Percentiles rank a stretch among this genome's conserved stretches.
Evolutionary conservation across 2,329 filamentous ascomycete genomes (phyloP).

Genomic region (Claviceps arundinis): DNA sequence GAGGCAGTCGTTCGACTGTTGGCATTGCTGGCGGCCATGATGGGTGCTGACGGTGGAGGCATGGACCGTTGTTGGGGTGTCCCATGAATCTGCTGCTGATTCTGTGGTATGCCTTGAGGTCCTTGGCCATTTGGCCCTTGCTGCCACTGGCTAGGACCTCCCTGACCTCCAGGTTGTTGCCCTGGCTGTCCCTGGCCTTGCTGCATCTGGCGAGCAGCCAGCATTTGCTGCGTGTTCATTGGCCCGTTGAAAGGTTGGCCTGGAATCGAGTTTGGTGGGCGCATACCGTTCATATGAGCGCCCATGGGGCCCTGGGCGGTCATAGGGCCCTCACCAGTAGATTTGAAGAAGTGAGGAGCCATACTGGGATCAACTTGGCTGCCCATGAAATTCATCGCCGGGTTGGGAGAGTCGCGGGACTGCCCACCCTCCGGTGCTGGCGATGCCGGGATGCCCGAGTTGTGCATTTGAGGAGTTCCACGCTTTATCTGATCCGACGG

Average conservation of each 20-base stretch:
- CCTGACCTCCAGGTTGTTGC: slow-evolving; percentile 15
- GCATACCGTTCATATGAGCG: slow-evolving; percentile 51
- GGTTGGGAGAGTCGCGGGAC: slow-evolving; percentile 52
- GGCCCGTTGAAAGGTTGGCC: slow-evolving; percentile 41
- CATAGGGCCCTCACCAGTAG: slow-evolving; percentile 40
- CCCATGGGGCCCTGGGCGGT: slow-evolving; percentile 25
- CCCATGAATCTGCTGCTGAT: slow-evolving; percentile 39
- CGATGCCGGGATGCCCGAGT: slow-evolving; percentile 50
- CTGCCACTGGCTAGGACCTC: slow-evolving; percentile 26
- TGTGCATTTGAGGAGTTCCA: slow-evolving; percentile 59
- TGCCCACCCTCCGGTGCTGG: slow-evolving; percentile 56
- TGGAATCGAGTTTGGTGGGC: slow-evolving; percentile 56
- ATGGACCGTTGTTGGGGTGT: slow-evolving; percentile 62
- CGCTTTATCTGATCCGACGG: slow-evolving; percentile 70
- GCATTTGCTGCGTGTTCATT: slow-evolving; percentile 50
- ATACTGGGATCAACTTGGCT: slow-evolving; percentile 49
- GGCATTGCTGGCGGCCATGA: slow-evolving; percentile 30
- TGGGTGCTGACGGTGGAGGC: slow-evolving; percentile 52
- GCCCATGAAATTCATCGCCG: slow-evolving; percentile 48
- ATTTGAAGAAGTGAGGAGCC: slow-evolving; percentile 45
- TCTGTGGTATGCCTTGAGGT: slow-evolving; percentile 26
- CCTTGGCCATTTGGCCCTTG: slow-evolving; percentile 28
- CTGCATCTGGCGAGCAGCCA: slow-evolving; percentile 31
- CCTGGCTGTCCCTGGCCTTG: slow-evolving; percentile 20
- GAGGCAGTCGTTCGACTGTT: slow-evolving; percentile 45